Evolutionary conservation across 331 rosid genomes (phyloP).

Genomic region (Acacia pycnantha): DNA sequence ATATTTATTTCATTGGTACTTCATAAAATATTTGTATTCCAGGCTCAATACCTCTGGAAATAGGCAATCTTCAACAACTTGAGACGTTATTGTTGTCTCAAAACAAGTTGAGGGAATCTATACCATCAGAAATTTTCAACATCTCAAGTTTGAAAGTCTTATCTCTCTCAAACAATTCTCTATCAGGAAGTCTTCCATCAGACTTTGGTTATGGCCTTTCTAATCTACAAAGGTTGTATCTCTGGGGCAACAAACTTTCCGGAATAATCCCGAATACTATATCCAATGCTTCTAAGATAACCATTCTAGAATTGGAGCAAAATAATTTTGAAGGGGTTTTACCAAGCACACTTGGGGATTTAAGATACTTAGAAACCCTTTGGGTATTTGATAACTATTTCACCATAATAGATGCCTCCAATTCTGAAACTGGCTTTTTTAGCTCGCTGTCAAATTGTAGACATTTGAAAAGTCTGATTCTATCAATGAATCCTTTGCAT

Average conservation of each 20-base stretch:
- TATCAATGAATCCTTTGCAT: neutral
- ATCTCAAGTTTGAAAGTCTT: neutral
- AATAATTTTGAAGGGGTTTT: neutral
- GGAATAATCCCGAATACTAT: neutral
- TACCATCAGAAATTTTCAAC: neutral
- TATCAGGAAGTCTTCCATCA: neutral
- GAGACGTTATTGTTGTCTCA: neutral
- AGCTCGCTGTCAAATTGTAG: neutral
- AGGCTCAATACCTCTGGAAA: neutral
- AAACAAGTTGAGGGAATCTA: neutral
- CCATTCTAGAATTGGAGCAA: neutral
- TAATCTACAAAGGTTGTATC: neutral
- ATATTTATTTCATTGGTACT: neutral
- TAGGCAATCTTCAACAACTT: neutral
- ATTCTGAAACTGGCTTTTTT: neutral
- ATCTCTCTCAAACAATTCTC: neutral
- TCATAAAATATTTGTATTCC: neutral
- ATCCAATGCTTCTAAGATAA: neutral
- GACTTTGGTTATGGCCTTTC: neutral
- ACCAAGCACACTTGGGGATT: neutral
- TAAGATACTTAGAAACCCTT: neutral
- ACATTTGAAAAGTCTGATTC: neutral
- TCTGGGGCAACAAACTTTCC: neutral
- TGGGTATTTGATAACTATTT: neutral
- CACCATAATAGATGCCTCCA: neutral